Base-by-base conservation (phyloP, 371 early-diverging fungal genomes). In the Apophysomyces elegans region DNA sequence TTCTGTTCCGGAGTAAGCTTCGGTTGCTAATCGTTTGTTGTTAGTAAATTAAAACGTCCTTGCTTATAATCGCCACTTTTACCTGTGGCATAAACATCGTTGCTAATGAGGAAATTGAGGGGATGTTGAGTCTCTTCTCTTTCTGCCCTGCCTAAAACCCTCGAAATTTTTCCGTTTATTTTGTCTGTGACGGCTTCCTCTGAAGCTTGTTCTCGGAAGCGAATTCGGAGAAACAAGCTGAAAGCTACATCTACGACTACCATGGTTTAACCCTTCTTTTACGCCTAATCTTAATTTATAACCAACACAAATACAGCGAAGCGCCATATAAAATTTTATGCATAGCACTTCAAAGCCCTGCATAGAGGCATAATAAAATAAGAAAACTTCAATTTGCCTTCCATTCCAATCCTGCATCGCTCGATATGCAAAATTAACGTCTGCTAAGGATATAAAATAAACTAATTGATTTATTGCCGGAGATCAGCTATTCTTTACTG, bases 1-100 rank as follows among this genome's bases (percentile, higher is more conserved):
- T 77, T 83, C 69, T 83, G 79, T 62, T 83, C 84, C 44, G 79
- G 73, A 54, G 84, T 79, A 61, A 83, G 72, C 67, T 75, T 75
- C 37, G 79, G 80, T 76, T 83, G 79, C 77, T 80, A 63, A 35
- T 64, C 64, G 14, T 39, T 68, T 11, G 61, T 64, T 44, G 69
- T 76, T 64, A 57, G 67, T 47, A 9, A 5, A 9, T 37, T 39
- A 36, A 39, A 45, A 37, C 13, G 21, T 38, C 26, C 36, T 37
- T 32, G 50, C 32, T 13, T 16, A 8, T 7, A 39, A 37, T n/a
- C 5, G 0, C 8, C 11, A 0, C 6, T 38, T 32, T 56, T 67
- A 72, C 72, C 50, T 72, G 72, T 45, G 67, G 72, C 72, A 72
- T 72, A 68, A 72, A 72, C 72, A 72, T 72, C 45, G 26, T 71